These are phyloP conservation scores for Aspergillus arachidicola DNA, from an alignment of 2,329 filamentous ascomycete genomes.

Conservation along the genomic window DNA sequence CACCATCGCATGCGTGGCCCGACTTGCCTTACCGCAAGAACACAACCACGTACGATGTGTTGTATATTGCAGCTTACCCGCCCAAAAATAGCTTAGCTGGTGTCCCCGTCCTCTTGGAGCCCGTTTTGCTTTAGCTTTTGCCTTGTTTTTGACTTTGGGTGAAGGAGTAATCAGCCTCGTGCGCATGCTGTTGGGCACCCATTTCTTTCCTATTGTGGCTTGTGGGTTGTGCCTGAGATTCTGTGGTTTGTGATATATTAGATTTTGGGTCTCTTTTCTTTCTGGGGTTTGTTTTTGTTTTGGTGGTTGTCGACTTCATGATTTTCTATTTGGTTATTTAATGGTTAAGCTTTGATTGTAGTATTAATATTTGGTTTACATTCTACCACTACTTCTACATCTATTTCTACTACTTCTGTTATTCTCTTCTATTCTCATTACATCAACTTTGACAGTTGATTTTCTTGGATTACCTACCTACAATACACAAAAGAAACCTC, in stretches of 20 bases:
- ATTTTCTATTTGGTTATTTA: neutral
- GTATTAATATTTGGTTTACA: neutral
- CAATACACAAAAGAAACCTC: neutral
- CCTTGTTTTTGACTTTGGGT: neutral
- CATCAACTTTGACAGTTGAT: neutral
- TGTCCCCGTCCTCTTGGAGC: neutral
- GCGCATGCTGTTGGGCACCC: neutral
- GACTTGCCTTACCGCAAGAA: conserved; percentile 1
- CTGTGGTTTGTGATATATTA: neutral
- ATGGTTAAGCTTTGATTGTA: neutral
- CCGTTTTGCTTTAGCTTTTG: neutral
- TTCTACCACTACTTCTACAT: neutral
- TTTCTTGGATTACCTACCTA: neutral
- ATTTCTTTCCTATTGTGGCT: neutral
- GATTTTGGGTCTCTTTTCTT: neutral
- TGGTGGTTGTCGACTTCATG: neutral
- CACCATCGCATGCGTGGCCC: neutral
- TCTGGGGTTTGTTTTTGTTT: neutral
- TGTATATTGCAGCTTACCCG: neutral
- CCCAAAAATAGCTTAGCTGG: neutral
- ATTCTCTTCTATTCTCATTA: neutral
- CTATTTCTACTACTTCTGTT: neutral
- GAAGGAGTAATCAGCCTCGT: neutral
- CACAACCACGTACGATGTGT: conserved; percentile 4
- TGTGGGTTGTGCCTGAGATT: neutral